phyloP scores from a whole-genome alignment of 2,329 filamentous ascomycete genomes.

The Zasmidium citrigriseum region DNA sequence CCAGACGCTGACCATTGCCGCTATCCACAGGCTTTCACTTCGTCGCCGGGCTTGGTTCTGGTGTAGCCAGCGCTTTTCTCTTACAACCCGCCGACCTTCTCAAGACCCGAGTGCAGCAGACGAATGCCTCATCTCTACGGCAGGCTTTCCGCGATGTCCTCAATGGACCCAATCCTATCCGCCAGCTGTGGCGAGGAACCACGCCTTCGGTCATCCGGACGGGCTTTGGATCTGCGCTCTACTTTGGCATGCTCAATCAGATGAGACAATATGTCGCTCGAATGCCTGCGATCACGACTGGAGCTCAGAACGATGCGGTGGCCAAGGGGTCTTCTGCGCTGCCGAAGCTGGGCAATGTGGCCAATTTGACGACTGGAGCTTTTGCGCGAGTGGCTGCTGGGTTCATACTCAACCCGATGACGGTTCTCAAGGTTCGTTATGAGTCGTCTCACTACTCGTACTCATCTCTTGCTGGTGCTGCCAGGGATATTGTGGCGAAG shows the following conservation, averaged over 20 bases:
- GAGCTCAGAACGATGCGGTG: constrained; percentile 4
- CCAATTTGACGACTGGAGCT: constrained; percentile 84
- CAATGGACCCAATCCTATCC: constrained; percentile 64
- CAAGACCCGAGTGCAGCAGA: constrained; percentile 94
- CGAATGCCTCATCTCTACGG: constrained; percentile 64
- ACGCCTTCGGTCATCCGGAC: constrained; percentile 91
- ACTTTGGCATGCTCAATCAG: constrained; percentile 83
- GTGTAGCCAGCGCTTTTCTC: constrained; percentile 82
- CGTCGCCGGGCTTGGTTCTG: constrained; percentile 81
- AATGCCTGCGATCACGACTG: constrained; percentile 24
- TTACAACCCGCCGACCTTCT: constrained; percentile 94
- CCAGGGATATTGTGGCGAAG: constrained; percentile 68
- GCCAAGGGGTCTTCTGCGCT: constrained; percentile 64
- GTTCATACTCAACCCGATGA: constrained; percentile 91
- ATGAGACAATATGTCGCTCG: constrained; percentile 45
- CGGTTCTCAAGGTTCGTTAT: constrained; percentile 94
- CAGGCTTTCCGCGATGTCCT: constrained; percentile 71
- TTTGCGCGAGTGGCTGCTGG: constrained; percentile 82
- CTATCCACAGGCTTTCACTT: constrained; percentile 72
- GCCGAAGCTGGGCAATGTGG: constrained; percentile 78
- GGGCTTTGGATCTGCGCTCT: constrained; percentile 87
- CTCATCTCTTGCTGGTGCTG: constrained; percentile 71
- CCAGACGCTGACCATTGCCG: not conserved
- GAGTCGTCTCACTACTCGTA: constrained; percentile 88
- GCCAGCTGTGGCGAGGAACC: constrained; percentile 87